These are phyloP conservation scores for Funneliformis mosseae DNA, from an alignment of 192 early-diverging fungal species.

Conservation along the genomic window DNA sequence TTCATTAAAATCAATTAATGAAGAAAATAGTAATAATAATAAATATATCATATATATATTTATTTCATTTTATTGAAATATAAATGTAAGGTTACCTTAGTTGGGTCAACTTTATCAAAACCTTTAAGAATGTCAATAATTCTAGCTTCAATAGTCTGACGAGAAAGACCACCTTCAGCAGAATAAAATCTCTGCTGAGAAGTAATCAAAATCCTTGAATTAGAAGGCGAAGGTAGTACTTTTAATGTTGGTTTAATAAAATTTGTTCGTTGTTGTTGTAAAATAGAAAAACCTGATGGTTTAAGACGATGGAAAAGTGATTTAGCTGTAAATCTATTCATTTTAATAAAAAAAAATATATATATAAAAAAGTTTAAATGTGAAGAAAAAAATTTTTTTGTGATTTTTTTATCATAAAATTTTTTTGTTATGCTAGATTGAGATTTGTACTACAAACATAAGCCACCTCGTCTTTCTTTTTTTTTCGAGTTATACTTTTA, in stretches of 20 bases:
- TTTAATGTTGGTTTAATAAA: neutral
- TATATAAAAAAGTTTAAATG: no score
- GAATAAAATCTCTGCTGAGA: constrained; percentile 6
- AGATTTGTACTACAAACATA: no score
- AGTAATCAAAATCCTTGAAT: neutral
- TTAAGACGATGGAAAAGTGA: neutral
- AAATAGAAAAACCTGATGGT: constrained; percentile 5
- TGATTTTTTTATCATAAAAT: no score
- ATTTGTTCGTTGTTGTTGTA: neutral
- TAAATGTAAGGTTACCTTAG: constrained; percentile 70
- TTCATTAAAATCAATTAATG: neutral
- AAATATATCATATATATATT: neutral
- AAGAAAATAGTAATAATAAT: neutral
- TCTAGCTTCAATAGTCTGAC: constrained; percentile 77
- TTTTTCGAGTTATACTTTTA: no score
- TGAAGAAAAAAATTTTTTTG: no score
- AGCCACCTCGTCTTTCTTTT: no score
- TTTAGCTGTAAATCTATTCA: neutral
- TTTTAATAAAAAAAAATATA: neutral
- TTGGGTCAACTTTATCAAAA: constrained; percentile 94
- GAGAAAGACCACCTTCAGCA: constrained; percentile 34
- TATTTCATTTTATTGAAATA: neutral
- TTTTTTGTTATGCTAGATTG: no score
- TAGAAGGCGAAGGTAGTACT: neutral
- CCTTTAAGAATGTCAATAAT: constrained; percentile 88